A percentile compares a stretch with the other conserved stretches of the same genome.
Conservation (phyloP, 1,139 yeast species). For the Yarrowia galli region DNA sequence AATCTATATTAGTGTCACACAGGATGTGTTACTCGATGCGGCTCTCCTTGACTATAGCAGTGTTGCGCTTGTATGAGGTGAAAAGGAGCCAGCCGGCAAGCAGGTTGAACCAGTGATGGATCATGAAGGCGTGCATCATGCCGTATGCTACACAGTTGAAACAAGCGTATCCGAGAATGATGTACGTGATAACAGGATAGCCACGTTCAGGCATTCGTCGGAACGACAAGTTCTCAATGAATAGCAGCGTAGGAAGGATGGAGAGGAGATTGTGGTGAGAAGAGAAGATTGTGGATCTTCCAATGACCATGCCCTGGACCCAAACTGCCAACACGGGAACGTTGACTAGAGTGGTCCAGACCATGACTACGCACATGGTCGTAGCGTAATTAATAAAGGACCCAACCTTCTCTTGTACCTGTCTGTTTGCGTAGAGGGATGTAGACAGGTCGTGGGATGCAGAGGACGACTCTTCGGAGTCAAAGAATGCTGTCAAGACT, state of each 20-base stretch:
- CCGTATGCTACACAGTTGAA: slow-evolving; percentile 49
- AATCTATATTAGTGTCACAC: slow-evolving; percentile 3
- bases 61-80: slow-evolving; percentile 16
- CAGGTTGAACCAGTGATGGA: slow-evolving; percentile 49
- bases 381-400: slow-evolving; percentile 42
- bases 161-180: slow-evolving; percentile 44
- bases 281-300: slow-evolving; percentile 49
- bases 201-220: slow-evolving; percentile 43
- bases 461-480: slow-evolving; percentile 13
- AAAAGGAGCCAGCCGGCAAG: slow-evolving; percentile 46
- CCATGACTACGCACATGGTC: slow-evolving; percentile 45
- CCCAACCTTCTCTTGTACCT: slow-evolving; percentile 39
- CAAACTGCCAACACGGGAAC: slow-evolving; percentile 51
- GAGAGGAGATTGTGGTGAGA: slow-evolving; percentile 48
- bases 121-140: slow-evolving; percentile 49
- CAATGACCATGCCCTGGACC: slow-evolving; percentile 49
- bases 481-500: slow-evolving; percentile 34
- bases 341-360: slow-evolving; percentile 50
- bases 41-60: slow-evolving; percentile 7
- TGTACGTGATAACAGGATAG: slow-evolving; percentile 41
- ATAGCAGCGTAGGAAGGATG: slow-evolving; percentile 47
- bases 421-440: slow-evolving; percentile 37
- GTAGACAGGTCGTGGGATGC: slow-evolving; percentile 38
- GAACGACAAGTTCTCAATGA: slow-evolving; percentile 43
- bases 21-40: slow-evolving; percentile 22